Percentiles rank a stretch among this genome's conserved stretches.
phyloP scores from a whole-genome alignment of 768 basidiomycete genomes.

The Mycena capillaripes region DNA sequence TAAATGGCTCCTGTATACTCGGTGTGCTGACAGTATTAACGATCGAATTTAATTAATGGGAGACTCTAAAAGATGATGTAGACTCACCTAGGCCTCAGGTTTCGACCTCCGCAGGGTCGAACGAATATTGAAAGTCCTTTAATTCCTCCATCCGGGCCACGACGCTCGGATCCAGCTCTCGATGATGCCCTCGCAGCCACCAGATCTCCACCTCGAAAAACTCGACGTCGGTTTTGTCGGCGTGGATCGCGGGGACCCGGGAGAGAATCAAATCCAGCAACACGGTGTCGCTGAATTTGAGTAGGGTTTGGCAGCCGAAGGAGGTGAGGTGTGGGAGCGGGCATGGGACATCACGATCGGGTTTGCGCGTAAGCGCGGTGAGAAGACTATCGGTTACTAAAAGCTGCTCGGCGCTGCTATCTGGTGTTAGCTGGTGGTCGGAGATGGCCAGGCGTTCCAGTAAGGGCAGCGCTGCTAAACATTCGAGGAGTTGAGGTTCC shows the following conservation, averaged over 20 bases:
- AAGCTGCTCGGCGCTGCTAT: not conserved
- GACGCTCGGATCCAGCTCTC: too few relatives aligned
- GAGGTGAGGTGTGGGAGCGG: not conserved
- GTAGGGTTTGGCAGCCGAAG: not conserved
- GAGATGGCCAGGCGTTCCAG: not conserved
- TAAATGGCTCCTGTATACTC: too few relatives aligned
- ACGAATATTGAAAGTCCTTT: too few relatives aligned
- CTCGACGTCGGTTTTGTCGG: too few relatives aligned
- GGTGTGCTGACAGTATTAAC: too few relatives aligned
- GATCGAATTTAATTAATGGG: too few relatives aligned
- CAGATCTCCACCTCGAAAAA: too few relatives aligned
- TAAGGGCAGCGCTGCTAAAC: not conserved
- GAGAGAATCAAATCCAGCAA: not conserved
- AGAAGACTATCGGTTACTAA: not conserved
- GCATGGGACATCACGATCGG: not conserved
- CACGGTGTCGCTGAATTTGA: not conserved
- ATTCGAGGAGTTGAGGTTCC: conserved; percentile 3
- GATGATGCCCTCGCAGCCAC: too few relatives aligned
- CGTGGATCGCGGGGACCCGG: not conserved
- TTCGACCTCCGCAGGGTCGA: too few relatives aligned
- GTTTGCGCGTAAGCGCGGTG: not conserved
- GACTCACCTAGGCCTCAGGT: too few relatives aligned
- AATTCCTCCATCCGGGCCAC: too few relatives aligned
- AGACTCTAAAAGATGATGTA: too few relatives aligned
- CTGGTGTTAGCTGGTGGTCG: not conserved